Evolutionary conservation across 176 grass and related monocot genomes (phyloP), one percentile per base, ranked within the genome.

Genomic region (Raddia guianensis): DNA sequence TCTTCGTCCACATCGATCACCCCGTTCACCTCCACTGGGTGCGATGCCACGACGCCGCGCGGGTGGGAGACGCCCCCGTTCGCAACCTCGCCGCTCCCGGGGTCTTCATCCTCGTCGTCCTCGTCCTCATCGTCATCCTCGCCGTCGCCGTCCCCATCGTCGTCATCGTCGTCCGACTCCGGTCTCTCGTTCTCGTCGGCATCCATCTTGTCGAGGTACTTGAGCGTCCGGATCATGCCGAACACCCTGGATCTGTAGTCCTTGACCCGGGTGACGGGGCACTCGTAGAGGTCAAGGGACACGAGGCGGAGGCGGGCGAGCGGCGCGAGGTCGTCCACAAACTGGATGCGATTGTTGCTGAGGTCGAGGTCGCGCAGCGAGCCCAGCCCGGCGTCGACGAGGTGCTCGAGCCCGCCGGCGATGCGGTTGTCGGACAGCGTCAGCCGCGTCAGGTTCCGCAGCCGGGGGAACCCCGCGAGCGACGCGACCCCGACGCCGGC

Each of bases 341-440:
- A 85, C 56, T 94, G 90, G 85, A 98, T 98, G 73, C 91, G 87
- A 21, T 98, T 98, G 65, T 98, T 98, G 87, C 91, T 94, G 47
- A 98, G 82, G 86, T 98, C 95, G 48, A 98, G 92, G 83, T 94
- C 95, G 32, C 95, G 89, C 3, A 98, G 87, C 9, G 90, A 79
- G 62, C 57, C 88, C 12, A 98, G 87, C 46, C 92, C 95, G 0
- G 95, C 90, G 58, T 81, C 87, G 51, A 98, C 95, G 65, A 98
- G 87, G 80, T 88, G 89, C 73, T 98, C 92, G 40, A 98, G 90
- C 3, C 95, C 95, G 77, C 87, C 88, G 19, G 92, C 88, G 73
- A 98, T 98, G 63, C 95, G 91, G 79, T 98, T 98, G 88, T 98
- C 95, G 40, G 95, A 98, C 37, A 98, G 86, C 68, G 87, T 94